Conservation (phyloP, 2,329 filamentous ascomycete genomes). For the Colletotrichum paranaense region DNA sequence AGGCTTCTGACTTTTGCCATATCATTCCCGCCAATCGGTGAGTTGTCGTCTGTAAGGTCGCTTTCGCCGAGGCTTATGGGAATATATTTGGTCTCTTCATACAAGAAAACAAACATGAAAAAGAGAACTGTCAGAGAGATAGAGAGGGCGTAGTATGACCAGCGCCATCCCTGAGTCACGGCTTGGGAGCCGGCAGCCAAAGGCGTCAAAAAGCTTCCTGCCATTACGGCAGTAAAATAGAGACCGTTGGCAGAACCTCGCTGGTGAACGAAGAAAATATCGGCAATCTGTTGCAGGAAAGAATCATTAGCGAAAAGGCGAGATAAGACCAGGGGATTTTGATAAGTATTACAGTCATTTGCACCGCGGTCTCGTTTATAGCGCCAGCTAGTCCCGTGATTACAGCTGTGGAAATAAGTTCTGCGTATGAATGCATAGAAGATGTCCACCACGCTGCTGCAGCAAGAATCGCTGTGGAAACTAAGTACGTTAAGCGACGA, state of each 20-base stretch:
- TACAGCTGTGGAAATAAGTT: conserved; percentile 35
- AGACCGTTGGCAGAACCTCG: conserved; percentile 44
- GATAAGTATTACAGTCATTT: conserved; percentile 44
- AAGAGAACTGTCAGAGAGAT: conserved; percentile 40
- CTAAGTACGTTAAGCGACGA: conserved; percentile 45
- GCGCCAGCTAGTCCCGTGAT: conserved; percentile 49
- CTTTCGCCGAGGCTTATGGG: conserved; percentile 31
- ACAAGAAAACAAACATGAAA: conserved; percentile 38
- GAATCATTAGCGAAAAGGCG: background rate
- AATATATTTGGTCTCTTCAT: conserved; percentile 46
- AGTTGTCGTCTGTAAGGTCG: conserved; percentile 25
- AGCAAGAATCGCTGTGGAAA: conserved; percentile 33
- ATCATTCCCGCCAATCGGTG: background rate
- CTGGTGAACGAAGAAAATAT: conserved; percentile 47
- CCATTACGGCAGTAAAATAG: conserved; percentile 45
- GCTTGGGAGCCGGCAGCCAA: conserved; percentile 42
- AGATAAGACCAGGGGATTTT: background rate
- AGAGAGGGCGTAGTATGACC: conserved; percentile 43
- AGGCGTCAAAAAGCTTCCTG: conserved; percentile 43
- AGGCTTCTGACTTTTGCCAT: background rate
- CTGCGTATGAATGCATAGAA: conserved; percentile 24
- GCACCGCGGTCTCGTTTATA: conserved; percentile 50
- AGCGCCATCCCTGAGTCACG: conserved; percentile 42
- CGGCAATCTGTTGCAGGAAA: conserved; percentile 37
- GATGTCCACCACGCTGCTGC: conserved; percentile 34